phyloP scores from a whole-genome alignment of 495 filamentous ascomycete genomes.

The Aspergillus asperescens region DNA sequence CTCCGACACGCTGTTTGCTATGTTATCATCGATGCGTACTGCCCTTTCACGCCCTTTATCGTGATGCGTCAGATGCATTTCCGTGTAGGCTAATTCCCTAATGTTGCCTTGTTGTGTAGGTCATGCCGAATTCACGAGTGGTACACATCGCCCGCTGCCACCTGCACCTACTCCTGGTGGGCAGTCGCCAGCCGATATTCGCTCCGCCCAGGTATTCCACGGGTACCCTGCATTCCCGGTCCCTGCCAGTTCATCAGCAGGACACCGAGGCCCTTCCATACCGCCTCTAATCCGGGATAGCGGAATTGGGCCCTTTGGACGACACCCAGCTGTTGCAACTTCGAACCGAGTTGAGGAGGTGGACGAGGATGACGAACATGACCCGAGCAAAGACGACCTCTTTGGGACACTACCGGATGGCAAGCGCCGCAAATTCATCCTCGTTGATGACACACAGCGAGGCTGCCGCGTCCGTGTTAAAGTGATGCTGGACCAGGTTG shows the following conservation, averaged over 20 bases:
- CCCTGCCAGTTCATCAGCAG: constrained; percentile 34
- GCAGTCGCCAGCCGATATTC: constrained; percentile 49
- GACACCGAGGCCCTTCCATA: constrained; percentile 57
- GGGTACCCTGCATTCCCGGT: constrained; percentile 63
- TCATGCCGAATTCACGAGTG: constrained; percentile 33
- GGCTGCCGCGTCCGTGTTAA: constrained; percentile 75
- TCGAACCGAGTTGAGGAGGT: constrained; percentile 30
- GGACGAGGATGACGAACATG: constrained; percentile 38
- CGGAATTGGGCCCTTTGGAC: constrained; percentile 51
- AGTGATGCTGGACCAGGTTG: constrained; percentile 79
- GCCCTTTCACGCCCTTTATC: constrained; percentile 13
- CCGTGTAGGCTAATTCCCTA: constrained; percentile 44
- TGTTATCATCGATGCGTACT: constrained; percentile 20
- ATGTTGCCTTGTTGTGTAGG: constrained; percentile 29
- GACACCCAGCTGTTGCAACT: constrained; percentile 37
- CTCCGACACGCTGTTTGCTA: constrained; percentile 10
- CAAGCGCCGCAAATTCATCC: constrained; percentile 92
- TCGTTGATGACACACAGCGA: constrained; percentile 82
- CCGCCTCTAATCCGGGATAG: constrained; percentile 62
- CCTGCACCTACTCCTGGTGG: constrained; percentile 22
- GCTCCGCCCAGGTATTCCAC: constrained; percentile 73
- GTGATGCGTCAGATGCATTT: constrained; percentile 19
- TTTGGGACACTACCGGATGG: constrained; percentile 82
- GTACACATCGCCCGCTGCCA: constrained; percentile 26
- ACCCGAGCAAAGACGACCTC: constrained; percentile 54